Base-by-base conservation (phyloP, 768 basidiomycete genomes). In the Calocera viscosa region DNA sequence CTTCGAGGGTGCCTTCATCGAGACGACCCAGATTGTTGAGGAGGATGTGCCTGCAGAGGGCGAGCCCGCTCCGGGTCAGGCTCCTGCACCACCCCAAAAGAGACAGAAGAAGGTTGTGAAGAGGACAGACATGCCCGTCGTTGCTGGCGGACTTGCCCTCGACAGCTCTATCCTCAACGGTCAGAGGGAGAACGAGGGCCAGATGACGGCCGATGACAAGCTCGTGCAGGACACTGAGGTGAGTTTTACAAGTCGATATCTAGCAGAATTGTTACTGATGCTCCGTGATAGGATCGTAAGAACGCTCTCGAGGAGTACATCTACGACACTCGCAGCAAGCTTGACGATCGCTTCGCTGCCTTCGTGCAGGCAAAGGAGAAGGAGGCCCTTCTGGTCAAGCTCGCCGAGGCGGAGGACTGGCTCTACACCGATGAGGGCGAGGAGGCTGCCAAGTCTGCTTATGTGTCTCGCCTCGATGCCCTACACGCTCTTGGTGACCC, bases 301-400 rank as follows among this genome's bases (percentile, higher is more conserved):
- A 99, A 99, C 75, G 94, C 94, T 2, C 86, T 99, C 16, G 95
- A 99, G 79, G 96, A 98, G 79, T 97, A 95, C 80, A 89, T 98
- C 67, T 97, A 97, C 78, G 95, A 98, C 76, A 93, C 83, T 73
- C 90, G 94, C 40, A 80, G 84, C 77, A 95, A 96, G 80, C 84
- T 99, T 68, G 94, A 97, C 39, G 90, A 88, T 60, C 85, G 89
- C 64, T 96, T 90, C 73, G 86, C 87, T 19, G 63, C 84, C 14
- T 98, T 81, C 77, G 89, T 89, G 65, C 82, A 88, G 73, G 63
- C 85, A 0, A 75, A 79, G 14, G 95, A 98, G 79, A 94, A 94
- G 80, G 76, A 83, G 69, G 84, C 84, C 68, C 84, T 98, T 39
- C 80, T 91, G 32, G 77, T 73, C 22, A 83, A 86, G 49, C 82